phyloP scores from a whole-genome alignment of 148 eudicot genomes.

The Arbutus unedo region DNA sequence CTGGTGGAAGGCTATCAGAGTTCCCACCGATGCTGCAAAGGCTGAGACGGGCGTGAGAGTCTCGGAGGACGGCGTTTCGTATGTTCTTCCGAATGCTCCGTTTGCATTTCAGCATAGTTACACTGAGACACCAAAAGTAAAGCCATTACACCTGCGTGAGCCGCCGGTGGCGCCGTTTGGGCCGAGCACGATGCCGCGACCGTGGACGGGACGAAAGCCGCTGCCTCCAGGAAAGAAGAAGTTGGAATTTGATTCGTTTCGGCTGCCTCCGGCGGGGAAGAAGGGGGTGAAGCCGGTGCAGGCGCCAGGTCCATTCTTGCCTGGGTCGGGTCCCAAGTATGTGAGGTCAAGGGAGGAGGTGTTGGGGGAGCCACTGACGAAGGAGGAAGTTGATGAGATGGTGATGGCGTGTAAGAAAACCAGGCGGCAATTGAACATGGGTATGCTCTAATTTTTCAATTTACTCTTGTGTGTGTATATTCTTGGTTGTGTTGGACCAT shows the following conservation, averaged over 20 bases:
- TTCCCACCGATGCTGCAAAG: conserved; percentile 14
- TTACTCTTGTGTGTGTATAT: neutral
- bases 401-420: conserved; percentile 55
- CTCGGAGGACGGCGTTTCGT: conserved; percentile 62
- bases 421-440: conserved; percentile 81
- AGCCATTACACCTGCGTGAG: conserved; percentile 70
- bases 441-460: conserved; percentile 36
- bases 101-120: conserved; percentile 88
- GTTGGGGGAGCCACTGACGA: conserved; percentile 76
- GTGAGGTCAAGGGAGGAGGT: conserved; percentile 74
- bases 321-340: conserved; percentile 83
- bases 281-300: conserved; percentile 98
- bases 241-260: conserved; percentile 77
- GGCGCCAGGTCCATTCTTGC: conserved; percentile 79
- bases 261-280: conserved; percentile 58
- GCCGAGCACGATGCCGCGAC: conserved; percentile 68
- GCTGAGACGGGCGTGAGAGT: conserved; percentile 29
- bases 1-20: conserved; percentile 18
- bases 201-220: conserved; percentile 93
- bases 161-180: conserved; percentile 83
- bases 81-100: conserved; percentile 72
- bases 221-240: conserved; percentile 67
- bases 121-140: conserved; percentile 82
- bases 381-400: conserved; percentile 57
- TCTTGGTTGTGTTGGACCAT: neutral